Evolutionary conservation across 495 filamentous ascomycete species (phyloP), one percentile per base, ranked within the genome.

Genomic region (Lentithecium fluviatile): DNA sequence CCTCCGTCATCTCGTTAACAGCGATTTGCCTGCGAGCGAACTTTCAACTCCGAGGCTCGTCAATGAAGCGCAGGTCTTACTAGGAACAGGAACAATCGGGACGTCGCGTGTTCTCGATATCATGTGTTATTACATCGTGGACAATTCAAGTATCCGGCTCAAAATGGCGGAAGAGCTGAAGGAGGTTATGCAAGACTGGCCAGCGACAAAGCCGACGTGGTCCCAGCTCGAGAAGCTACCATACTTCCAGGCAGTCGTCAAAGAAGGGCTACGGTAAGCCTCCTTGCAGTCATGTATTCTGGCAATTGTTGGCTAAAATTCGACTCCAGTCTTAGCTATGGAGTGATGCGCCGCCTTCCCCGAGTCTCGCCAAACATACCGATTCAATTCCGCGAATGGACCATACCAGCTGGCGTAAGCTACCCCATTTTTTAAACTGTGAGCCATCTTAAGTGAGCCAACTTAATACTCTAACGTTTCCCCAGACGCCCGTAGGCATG

Each of bases 351-450:
- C 21, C 74, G 80, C 3, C 62, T 80, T 0, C 70, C 77, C 12
- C 73, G 81, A 3, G 66, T 80, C 0, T 74, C 77, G 13, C 79
- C 77, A 0, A 59, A 66, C 10, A 69, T 74, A 21, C 64, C 69
- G 12, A 61, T 84, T 13, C 29, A 67, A 12, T 83, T 77, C 46
- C 20, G 34, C 5, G 10, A 56, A 1, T 62, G 21, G 6, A 23
- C 20, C 1, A 62, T 62, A 6, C 59, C 59, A 2, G 34, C 43
- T 2, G 59, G 59, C 2, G 59, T 61, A 48, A 54, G 58, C 20
- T n/a, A n/a, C n/a, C n/a, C n/a, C n/a, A n/a, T n/a, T n/a, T n/a
- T n/a, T n/a, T n/a, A n/a, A n/a, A n/a, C n/a, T n/a, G n/a, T n/a
- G n/a, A n/a, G n/a, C n/a, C n/a, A n/a, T n/a, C n/a, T n/a, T n/a